Percentiles rank a stretch among this genome's conserved stretches.
These are phyloP conservation scores for Eimeria maxima DNA, from an alignment of 169 alveolate species.

Conservation along the genomic window DNA sequence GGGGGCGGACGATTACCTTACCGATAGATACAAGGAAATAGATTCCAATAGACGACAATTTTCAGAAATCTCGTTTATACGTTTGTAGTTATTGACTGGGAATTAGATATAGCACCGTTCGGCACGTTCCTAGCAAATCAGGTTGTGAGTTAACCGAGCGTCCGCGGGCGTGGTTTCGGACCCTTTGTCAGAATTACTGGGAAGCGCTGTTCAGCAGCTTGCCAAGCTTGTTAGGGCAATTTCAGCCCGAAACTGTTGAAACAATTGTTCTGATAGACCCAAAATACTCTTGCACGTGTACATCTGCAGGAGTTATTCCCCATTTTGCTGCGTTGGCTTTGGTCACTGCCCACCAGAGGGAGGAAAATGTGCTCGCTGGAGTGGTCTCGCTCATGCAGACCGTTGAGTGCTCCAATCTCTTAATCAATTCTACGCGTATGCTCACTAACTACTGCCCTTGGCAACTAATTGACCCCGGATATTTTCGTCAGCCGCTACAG, in stretches of 20 bases:
- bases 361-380: neutral
- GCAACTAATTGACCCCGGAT: neutral
- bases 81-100: neutral
- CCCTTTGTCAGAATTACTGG: neutral
- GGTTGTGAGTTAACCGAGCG: neutral
- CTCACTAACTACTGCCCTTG: neutral
- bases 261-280: neutral
- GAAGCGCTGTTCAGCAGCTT: neutral
- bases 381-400: neutral
- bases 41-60: neutral
- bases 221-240: neutral
- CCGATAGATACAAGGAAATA: slow-evolving; percentile 43
- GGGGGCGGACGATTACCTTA: slow-evolving; percentile 55
- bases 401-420: neutral
- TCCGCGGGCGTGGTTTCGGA: neutral
- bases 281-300: neutral
- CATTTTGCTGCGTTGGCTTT: neutral
- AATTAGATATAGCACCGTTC: neutral
- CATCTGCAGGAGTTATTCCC: neutral
- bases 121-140: neutral
- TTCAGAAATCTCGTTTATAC: neutral
- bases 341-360: neutral
- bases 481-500: too few species aligned
- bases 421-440: neutral
- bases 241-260: neutral